Conservation (phyloP, 2,329 filamentous ascomycete species). For the Pseudophaeomoniella oleicola region DNA sequence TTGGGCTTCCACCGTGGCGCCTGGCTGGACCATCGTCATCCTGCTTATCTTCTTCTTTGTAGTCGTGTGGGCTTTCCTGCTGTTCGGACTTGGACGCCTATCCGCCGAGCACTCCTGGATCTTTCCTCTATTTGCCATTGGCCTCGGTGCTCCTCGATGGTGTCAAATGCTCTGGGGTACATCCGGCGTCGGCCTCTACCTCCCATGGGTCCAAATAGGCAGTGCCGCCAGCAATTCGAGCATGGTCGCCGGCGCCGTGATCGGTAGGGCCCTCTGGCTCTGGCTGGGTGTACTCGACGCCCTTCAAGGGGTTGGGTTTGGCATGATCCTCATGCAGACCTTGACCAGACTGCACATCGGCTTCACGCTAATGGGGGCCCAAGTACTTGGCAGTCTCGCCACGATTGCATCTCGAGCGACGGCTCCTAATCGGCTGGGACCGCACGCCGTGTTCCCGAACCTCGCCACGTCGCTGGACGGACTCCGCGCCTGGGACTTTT, state of each 20-base stretch:
- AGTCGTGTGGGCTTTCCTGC: constrained; percentile 32
- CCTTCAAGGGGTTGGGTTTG: constrained; percentile 42
- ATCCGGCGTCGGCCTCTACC: constrained; percentile 35
- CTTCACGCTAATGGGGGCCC: constrained; percentile 37
- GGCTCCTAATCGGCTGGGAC: constrained; percentile 36
- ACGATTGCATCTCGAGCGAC: constrained; percentile 40
- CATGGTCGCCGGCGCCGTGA: constrained; percentile 29
- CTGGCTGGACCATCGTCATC: constrained; percentile 32
- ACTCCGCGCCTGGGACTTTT: constrained; percentile 31
- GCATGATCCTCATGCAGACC: constrained; percentile 44
- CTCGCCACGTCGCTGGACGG: constrained; percentile 23
- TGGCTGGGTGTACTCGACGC: constrained; percentile 44
- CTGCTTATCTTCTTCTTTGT: constrained; percentile 26
- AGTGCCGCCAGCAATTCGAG: neutral
- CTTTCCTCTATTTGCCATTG: constrained; percentile 43
- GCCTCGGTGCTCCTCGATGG: constrained; percentile 42
- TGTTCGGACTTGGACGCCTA: constrained; percentile 31
- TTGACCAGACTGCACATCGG: constrained; percentile 41
- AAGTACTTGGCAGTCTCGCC: constrained; percentile 36
- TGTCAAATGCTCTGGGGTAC: constrained; percentile 43
- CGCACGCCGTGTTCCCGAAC: constrained; percentile 39
- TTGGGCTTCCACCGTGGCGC: constrained; percentile 34
- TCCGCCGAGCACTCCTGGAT: constrained; percentile 41
- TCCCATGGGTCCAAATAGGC: constrained; percentile 33
- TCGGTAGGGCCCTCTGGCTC: constrained; percentile 37